phyloP scores from a whole-genome alignment of 2,329 filamentous ascomycete species.

The Scytalidium lignicola region DNA sequence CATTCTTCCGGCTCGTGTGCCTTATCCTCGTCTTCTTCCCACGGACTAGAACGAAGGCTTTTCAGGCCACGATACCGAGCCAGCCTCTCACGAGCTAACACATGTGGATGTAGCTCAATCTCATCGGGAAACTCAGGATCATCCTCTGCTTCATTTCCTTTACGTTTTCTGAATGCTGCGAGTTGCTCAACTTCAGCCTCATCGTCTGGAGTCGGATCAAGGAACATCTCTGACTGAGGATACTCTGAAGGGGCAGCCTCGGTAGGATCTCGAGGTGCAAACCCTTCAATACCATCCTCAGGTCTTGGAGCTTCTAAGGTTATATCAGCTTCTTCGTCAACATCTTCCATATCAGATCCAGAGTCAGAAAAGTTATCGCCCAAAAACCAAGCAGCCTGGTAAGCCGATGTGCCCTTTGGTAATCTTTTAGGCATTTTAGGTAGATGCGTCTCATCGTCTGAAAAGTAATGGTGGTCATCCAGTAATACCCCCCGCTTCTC shows the following conservation, averaged over 20 bases:
- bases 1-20: constrained; percentile 87
- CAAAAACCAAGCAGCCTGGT: constrained; percentile 92
- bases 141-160: constrained; percentile 76
- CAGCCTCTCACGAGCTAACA: constrained; percentile 78
- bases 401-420: constrained; percentile 86
- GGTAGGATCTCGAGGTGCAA: constrained; percentile 61
- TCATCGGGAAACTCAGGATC: constrained; percentile 97
- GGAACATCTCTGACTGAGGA: constrained; percentile 87
- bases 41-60: constrained; percentile 78
- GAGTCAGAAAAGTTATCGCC: constrained; percentile 69
- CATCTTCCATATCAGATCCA: constrained; percentile 75
- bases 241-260: constrained; percentile 84
- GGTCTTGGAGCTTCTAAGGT: constrained; percentile 54
- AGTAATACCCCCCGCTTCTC: constrained; percentile 82
- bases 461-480: constrained; percentile 97
- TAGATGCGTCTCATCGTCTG: constrained; percentile 69
- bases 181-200: constrained; percentile 74
- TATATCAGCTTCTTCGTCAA: constrained; percentile 57
- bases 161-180: constrained; percentile 72
- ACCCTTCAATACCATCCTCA: constrained; percentile 76
- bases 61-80: constrained; percentile 87
- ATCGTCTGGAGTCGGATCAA: constrained; percentile 70
- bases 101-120: constrained; percentile 86
- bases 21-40: constrained; percentile 84
- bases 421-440: constrained; percentile 64